Conservation (phyloP, 345 rosid genomes). For the Dipteronia sinensis region DNA sequence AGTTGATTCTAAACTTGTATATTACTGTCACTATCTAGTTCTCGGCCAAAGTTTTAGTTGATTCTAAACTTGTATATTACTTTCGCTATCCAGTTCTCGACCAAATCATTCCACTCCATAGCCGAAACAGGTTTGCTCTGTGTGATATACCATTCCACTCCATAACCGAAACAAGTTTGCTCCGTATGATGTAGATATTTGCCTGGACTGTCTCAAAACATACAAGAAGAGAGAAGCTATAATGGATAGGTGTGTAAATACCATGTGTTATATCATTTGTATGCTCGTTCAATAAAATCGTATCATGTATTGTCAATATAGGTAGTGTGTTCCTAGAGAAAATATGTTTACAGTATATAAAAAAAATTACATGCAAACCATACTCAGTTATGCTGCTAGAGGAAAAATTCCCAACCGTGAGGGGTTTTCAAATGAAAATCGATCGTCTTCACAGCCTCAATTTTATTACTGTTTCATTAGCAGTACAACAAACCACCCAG, state of each 20-base stretch:
- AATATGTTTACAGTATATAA: neutral
- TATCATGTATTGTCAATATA: neutral
- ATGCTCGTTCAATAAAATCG: too few species aligned
- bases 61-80: too few species aligned
- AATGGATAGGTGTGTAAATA: neutral
- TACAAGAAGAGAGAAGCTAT: neutral
- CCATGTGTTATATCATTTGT: neutral
- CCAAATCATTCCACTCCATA: too few species aligned
- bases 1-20: neutral
- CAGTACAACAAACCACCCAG: neutral
- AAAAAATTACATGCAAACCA: neutral
- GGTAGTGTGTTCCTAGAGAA: neutral
- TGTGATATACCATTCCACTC: neutral
- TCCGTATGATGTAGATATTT: neutral
- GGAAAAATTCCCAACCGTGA: neutral
- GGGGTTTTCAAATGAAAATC: neutral
- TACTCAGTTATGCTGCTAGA: neutral
- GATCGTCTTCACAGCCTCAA: neutral
- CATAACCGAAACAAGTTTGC: neutral
- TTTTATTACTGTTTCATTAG: neutral
- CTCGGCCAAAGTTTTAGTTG: too few species aligned
- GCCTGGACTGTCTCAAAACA: neutral
- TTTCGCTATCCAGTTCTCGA: too few species aligned
- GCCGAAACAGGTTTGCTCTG: too few species aligned
- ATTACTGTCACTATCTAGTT: neutral